A percentile compares a stretch with the other conserved stretches of the same genome.
Conservation (phyloP, 768 basidiomycete species). For the Suillus brevipes region DNA sequence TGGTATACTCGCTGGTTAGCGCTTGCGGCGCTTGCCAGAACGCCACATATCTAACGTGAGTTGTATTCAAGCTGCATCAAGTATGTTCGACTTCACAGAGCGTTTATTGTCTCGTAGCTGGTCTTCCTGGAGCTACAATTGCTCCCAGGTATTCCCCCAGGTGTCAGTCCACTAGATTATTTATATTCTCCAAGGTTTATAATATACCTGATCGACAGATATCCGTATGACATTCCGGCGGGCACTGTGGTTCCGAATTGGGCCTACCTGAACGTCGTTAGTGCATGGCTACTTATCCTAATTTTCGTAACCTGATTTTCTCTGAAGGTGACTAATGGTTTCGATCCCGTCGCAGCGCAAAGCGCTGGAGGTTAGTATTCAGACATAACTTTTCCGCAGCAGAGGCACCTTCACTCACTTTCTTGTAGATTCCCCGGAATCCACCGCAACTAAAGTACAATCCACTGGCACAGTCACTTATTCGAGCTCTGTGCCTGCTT, state of each 20-base stretch:
- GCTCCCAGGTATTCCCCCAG: conserved; percentile 36
- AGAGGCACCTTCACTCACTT: conserved; percentile 1
- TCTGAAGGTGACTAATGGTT: conserved; percentile 29
- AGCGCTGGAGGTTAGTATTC: conserved; percentile 24
- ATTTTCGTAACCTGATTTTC: conserved; percentile 6
- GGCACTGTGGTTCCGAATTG: conserved; percentile 57
- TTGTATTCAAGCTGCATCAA: not conserved
- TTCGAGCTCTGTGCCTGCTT: conserved; percentile 17
- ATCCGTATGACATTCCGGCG: conserved; percentile 46
- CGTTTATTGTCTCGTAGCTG: conserved; percentile 39
- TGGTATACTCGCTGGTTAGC: conserved; percentile 54
- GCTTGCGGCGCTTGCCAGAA: conserved; percentile 62
- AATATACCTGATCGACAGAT: conserved; percentile 33
- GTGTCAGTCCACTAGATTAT: conserved; percentile 19
- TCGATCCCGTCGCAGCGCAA: conserved; percentile 43
- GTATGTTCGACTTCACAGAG: conserved; percentile 4
- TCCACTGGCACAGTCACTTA: conserved; percentile 22
- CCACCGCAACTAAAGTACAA: conserved; percentile 37
- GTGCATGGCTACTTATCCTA: conserved; percentile 31
- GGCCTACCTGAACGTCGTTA: conserved; percentile 62
- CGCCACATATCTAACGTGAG: conserved; percentile 37
- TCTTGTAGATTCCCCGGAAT: conserved; percentile 42
- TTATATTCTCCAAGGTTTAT: not conserved
- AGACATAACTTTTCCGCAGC: not conserved
- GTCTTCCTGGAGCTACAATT: conserved; percentile 51